A percentile compares a stretch with the other conserved stretches of the same genome.
Conservation (phyloP, 2,329 filamentous ascomycete species). For the Fusarium sp. region DNA sequence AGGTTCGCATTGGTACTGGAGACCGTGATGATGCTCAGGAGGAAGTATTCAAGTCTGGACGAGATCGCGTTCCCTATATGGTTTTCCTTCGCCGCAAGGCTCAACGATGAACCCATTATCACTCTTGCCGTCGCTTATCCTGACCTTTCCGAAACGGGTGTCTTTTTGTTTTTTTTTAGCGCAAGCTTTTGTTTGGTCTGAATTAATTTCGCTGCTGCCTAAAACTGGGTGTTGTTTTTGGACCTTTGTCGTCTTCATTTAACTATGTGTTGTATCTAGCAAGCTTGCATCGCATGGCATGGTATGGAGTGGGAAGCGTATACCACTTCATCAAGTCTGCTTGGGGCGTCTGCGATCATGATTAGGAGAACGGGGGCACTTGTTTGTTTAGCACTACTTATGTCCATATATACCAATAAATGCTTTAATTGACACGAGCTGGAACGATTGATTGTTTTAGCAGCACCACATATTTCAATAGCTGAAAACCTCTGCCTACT, state of each 20-base stretch:
- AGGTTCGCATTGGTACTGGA: slow-evolving; percentile 58
- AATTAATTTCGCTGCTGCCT: neutral
- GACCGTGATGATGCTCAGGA: slow-evolving; percentile 54
- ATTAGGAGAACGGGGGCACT: slow-evolving; percentile 1
- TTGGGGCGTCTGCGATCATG: slow-evolving; percentile 15
- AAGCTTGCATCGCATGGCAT: slow-evolving; percentile 38
- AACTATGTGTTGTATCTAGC: slow-evolving; percentile 22
- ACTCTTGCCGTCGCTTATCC: neutral
- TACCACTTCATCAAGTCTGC: slow-evolving; percentile 14
- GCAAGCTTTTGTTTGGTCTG: slow-evolving; percentile 6
- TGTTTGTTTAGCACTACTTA: slow-evolving; percentile 3
- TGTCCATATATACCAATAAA: slow-evolving; percentile 21
- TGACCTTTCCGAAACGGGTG: neutral
- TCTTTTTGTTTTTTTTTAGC: slow-evolving; percentile 20
- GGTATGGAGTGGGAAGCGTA: slow-evolving; percentile 36
- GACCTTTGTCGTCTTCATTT: neutral
- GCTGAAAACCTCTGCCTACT: neutral
- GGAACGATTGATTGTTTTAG: too few relatives aligned
- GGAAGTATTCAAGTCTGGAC: slow-evolving; percentile 56
- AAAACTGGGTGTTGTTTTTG: neutral
- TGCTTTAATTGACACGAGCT: neutral
- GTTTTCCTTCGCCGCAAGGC: slow-evolving; percentile 61
- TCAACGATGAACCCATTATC: slow-evolving; percentile 31
- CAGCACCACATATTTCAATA: neutral
- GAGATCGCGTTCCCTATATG: slow-evolving; percentile 61